Base-by-base conservation (phyloP, 768 basidiomycete genomes). In the Agrocybe pediades region DNA sequence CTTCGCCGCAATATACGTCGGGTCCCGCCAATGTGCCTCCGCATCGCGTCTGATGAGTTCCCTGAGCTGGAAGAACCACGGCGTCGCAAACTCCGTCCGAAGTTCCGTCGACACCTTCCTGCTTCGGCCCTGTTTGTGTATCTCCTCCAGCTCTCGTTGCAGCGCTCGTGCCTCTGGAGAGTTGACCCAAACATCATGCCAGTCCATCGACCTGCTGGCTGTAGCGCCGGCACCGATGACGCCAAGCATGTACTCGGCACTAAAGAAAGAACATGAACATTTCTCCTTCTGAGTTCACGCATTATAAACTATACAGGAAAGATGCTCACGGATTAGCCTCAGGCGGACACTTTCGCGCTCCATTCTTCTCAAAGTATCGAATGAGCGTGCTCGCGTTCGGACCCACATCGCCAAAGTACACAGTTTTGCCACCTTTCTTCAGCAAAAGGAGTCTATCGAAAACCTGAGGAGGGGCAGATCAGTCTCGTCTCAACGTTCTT, bases 371-470 rank as follows among this genome's bases (percentile, higher is more conserved):
- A 59, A 95, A 92, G 71, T 95, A 94, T 8, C 77, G 66, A 50
- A 91, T 82, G 27, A 94, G 67, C 0, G 83, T 85, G 19, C 74
- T 67, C 0, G 88, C 75, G 55, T 88, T 84, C 17, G 71, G 58
- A 1, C 91, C 90, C 21, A 91, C 68, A 46, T 89, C 84, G 15
- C 88, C 87, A 59, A 88, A 87, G 71, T 88, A 90, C 15, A 87
- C 85, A 6, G 79, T 85, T 60, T 87, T 59, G 50, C 94, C 93
- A n/a, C 94, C 92, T 57, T 83, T 82, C 44, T 82, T 81, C 16
- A 95, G 75, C 1, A 96, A 77, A 2, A 95, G 72, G 9, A 96
- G 73, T 16, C 88, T 72, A 63, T 93, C 91, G 63, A 94, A 92
- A 42, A 81, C 81, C 61, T 63, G 44, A 21, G 33, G 16, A 26